Percentiles rank a stretch among this genome's conserved stretches.
phyloP scores from a whole-genome alignment of 176 grass and related monocot species.

The Oryza glumipatula region DNA sequence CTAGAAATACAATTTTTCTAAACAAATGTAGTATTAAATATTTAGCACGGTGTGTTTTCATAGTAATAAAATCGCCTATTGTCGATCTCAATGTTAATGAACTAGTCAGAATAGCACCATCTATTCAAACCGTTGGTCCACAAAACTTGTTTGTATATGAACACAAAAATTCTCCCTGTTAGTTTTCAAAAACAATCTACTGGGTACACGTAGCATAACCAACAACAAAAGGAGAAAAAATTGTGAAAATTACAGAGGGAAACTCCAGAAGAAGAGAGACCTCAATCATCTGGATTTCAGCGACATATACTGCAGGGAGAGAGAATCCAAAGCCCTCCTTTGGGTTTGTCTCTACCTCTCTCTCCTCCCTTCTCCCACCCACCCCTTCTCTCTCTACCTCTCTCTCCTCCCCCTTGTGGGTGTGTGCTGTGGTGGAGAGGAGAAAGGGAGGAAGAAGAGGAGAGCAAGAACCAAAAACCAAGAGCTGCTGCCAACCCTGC shows the following conservation, averaged over 20 bases:
- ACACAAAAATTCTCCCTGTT: neutral
- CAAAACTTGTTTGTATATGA: neutral
- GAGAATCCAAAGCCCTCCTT: slow-evolving; percentile 89
- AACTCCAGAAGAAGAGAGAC: slow-evolving; percentile 42
- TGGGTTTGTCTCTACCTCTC: slow-evolving; percentile 69
- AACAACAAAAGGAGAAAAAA: slow-evolving; percentile 12
- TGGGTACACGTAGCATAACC: slow-evolving; percentile 28
- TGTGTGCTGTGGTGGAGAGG: slow-evolving; percentile 38
- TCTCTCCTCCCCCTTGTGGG: slow-evolving; percentile 38
- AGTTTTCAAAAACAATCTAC: neutral
- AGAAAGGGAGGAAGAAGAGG: slow-evolving; percentile 30
- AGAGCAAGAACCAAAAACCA: slow-evolving; percentile 49
- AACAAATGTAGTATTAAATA: neutral
- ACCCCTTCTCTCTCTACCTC: slow-evolving; percentile 29
- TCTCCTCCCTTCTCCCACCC: slow-evolving; percentile 49
- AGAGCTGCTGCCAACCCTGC: slow-evolving; percentile 55
- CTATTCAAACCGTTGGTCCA: neutral
- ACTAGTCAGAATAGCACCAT: neutral
- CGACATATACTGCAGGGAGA: slow-evolving; percentile 67
- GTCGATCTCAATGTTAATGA: neutral
- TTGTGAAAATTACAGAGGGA: slow-evolving; percentile 35
- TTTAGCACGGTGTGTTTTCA: neutral
- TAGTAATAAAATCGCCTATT: neutral
- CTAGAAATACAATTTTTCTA: too few species aligned
- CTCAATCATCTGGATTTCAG: slow-evolving; percentile 60